Evolutionary conservation across 1,139 yeast species (phyloP), one percentile per base, ranked within the genome.

Genomic region (Yamadazyma taylorii): DNA sequence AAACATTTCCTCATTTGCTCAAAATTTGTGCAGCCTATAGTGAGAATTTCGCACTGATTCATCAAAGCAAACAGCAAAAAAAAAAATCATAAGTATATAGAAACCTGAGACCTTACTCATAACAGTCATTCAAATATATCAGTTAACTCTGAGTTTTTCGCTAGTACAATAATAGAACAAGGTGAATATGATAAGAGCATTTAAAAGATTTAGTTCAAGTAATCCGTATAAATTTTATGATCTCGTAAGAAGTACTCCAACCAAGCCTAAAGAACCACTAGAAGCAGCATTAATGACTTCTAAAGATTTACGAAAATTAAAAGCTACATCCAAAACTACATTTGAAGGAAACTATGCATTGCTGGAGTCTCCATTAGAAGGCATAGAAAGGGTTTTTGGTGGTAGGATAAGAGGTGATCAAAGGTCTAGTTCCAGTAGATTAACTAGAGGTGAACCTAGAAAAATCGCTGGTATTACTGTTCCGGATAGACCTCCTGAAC

Each of bases 401-500:
- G 80, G 81, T 0, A 59, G 84, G 39, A 58, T 79, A 31, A 73
- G 72, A 42, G 85, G 84, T 7, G 81, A 76, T 23, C 63, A 67
- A 3, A 68, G 81, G 8, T 50, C 56, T 29, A 66, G 81, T 4
- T 73, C 82, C 0, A 74, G 81, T 44, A 57, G 85, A 39, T 52
- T 72, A 11, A 53, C 63, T 5, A 54, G 73, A 24, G 73, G 73
- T 4, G 58, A 66, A 33, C 69, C 77, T 1, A 50, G 60, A 27
- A 48, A 52, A 2, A 78, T 90, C 5, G 90, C 81, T 0, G 97
- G 97, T 0, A 66, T 90, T 0, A 58, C 58, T 3, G 95, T 92
- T 0, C 96, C 96, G 2, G 78, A 76, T 13, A 75, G 73, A 52
- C 98, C 98, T 1, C 69, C 66, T 5, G 96, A 88, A 52, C 97